These are phyloP conservation scores for Neofusicoccum cordaticola DNA, from an alignment of 2,329 filamentous ascomycete genomes.

Conservation along the genomic window DNA sequence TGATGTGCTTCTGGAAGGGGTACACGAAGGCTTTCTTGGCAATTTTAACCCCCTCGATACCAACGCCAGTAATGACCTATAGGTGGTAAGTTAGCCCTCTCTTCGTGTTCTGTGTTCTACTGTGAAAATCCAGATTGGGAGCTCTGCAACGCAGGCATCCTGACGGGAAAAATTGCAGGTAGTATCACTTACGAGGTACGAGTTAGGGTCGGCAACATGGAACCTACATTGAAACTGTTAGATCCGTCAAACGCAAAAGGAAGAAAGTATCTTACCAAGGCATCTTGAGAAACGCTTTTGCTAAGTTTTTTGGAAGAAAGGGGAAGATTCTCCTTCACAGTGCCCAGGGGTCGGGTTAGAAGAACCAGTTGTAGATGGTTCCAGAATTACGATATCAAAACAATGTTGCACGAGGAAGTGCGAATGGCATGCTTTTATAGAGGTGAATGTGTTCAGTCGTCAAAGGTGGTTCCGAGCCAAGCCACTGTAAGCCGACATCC, in stretches of 20 bases:
- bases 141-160: no score
- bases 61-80: slow-evolving; percentile 69
- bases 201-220: slow-evolving; percentile 69
- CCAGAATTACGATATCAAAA: not conserved
- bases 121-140: not conserved
- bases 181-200: slow-evolving; percentile 63
- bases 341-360: not conserved
- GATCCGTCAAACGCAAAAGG: not conserved
- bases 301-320: no score
- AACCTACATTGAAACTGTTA: slow-evolving; percentile 42
- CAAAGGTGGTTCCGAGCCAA: not conserved
- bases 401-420: not conserved
- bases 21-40: slow-evolving; percentile 61
- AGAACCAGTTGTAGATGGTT: not conserved
- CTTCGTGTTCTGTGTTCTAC: not conserved
- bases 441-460: not conserved
- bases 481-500: not conserved
- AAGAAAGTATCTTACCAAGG: not conserved
- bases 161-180: no score
- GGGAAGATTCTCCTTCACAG: not conserved
- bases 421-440: not conserved
- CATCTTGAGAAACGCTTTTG: not conserved
- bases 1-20: slow-evolving; percentile 40
- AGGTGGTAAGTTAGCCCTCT: not conserved
- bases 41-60: slow-evolving; percentile 71